Percentiles rank a stretch among this genome's conserved stretches.
These are phyloP conservation scores for Kokia cookei DNA, from an alignment of 441 rosid species.

Conservation along the genomic window DNA sequence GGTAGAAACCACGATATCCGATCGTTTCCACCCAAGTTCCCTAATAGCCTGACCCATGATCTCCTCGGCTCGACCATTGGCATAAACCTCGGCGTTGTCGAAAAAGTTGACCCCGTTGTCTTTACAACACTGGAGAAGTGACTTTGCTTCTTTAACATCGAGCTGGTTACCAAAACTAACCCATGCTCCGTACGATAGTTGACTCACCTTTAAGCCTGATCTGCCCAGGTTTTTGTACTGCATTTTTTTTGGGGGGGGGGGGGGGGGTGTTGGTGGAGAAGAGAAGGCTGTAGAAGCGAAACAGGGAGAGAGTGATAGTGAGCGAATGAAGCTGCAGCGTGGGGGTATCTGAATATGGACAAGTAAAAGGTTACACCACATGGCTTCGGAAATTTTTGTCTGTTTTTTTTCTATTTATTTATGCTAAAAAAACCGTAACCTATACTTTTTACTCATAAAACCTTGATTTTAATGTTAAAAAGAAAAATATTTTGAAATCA, in stretches of 20 bases:
- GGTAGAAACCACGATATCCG: slow-evolving; percentile 83
- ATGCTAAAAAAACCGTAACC: too few relatives aligned
- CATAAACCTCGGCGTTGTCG: slow-evolving; percentile 99
- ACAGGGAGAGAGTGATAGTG: neutral
- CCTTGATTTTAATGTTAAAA: too few relatives aligned
- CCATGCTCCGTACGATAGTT: slow-evolving; percentile 87
- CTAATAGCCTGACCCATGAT: slow-evolving; percentile 98
- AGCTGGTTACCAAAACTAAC: slow-evolving; percentile 94
- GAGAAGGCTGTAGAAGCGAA: neutral
- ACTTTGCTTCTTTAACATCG: slow-evolving; percentile 90
- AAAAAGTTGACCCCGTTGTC: slow-evolving; percentile 93
- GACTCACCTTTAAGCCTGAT: slow-evolving; percentile 87
- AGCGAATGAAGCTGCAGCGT: neutral
- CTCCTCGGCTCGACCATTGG: slow-evolving; percentile 94
- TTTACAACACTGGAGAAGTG: slow-evolving; percentile 83
- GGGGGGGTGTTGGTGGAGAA: neutral
- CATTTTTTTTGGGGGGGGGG: slow-evolving; percentile 16
- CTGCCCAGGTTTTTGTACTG: slow-evolving; percentile 82
- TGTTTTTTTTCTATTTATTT: too few relatives aligned
- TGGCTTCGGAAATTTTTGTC: too few relatives aligned
- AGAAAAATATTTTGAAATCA: too few relatives aligned
- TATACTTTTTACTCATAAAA: too few relatives aligned
- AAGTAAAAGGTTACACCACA: neutral
- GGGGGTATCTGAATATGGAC: neutral
- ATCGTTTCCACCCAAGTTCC: slow-evolving; percentile 91